These are phyloP conservation scores for Xylaria sp. DNA, from an alignment of 2,329 filamentous ascomycete species.

Conservation along the genomic window DNA sequence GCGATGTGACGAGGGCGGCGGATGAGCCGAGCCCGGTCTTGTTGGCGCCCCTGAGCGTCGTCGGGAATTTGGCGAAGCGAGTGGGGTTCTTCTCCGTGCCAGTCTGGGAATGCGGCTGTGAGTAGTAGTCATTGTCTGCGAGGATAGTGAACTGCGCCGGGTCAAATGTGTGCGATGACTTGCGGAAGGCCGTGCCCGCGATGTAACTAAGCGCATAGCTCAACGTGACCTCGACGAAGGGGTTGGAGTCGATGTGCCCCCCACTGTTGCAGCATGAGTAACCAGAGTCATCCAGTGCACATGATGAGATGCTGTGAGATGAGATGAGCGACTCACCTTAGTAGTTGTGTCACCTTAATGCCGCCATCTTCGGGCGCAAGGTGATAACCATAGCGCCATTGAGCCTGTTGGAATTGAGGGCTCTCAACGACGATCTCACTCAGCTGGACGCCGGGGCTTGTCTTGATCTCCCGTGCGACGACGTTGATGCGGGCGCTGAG, in stretches of 20 bases:
- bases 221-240: conserved; percentile 92
- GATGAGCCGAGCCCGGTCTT: conserved; percentile 97
- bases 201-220: conserved; percentile 89
- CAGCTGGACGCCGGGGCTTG: conserved; percentile 71
- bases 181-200: conserved; percentile 55
- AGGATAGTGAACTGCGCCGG: conserved; percentile 85
- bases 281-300: not conserved
- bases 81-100: conserved; percentile 46
- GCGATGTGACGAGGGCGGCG: conserved; percentile 89
- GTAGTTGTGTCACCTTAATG: conserved; percentile 81
- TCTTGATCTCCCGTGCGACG: conserved; percentile 66
- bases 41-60: conserved; percentile 81
- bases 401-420: conserved; percentile 87
- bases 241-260: conserved; percentile 67
- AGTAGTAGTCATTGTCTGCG: conserved; percentile 98
- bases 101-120: conserved; percentile 63
- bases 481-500: conserved; percentile 76
- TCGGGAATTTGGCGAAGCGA: conserved; percentile 81
- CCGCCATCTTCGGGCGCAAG: conserved; percentile 78
- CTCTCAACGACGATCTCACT: conserved; percentile 86
- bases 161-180: conserved; percentile 63
- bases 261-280: conserved; percentile 53
- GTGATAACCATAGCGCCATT: conserved; percentile 88
- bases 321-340: conserved; percentile 67
- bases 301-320: not conserved